Evolutionary conservation across 805 yeast species (phyloP), one percentile per base, ranked within the genome.

Genomic region (Pichia scutulata): DNA sequence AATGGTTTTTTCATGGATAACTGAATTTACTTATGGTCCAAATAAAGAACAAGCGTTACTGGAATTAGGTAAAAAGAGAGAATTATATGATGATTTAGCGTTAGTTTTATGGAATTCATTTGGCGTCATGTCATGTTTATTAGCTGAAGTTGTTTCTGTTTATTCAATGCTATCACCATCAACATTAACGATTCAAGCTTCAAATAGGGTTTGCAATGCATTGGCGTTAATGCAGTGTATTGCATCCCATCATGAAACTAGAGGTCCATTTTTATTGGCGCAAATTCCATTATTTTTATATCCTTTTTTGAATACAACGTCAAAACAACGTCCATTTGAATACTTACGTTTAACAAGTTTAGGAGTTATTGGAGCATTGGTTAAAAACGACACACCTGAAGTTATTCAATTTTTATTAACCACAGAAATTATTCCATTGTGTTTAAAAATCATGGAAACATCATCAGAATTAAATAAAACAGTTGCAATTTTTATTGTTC

Each of bases 361-460:
- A 53, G 99, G 99, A 39, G 99, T 92, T 7, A 87, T 92, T 64
- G 99, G 99, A 21, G 98, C 99, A 0, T 72, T 92, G 50, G 98
- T 93, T 24, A 92, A 93, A 60, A 92, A 90, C 66, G 99, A 92
- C 62, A 86, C 96, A 4, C 89, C 96, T 16, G 96, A 92, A 59
- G 98, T 92, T 42, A 90, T 93, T 55, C 86, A 86, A 55, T 92
- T 93, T 62, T 70, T 92, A 60, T 73, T 92, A 43, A 83, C 96
- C n/a, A 93, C 99, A 0, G 99, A 92, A 66, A 92, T 93, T 59
- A 95, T 93, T 33, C 99, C 99, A 6, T 70, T 93, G 50, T 93
- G 99, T 65, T 72, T 92, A 52, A 83, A 93, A 60, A 92, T 93
- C 54, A 92, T 92, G 96, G 98, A 92, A 65, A 81, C 90, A 1